These are phyloP conservation scores for Obelidium mucronatum DNA, from an alignment of 192 early-diverging fungal genomes.

Conservation along the genomic window DNA sequence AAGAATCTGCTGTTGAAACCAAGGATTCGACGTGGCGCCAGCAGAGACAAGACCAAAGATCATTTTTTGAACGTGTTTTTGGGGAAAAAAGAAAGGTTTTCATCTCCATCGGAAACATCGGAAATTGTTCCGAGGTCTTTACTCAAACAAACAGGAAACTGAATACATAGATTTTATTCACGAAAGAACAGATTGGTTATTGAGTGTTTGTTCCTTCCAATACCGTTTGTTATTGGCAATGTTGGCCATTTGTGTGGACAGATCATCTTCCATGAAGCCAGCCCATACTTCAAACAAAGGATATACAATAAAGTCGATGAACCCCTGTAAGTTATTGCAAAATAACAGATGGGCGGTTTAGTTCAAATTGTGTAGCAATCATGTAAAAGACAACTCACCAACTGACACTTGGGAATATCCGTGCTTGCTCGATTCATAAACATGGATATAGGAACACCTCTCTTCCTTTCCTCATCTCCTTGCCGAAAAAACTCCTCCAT, in stretches of 20 bases:
- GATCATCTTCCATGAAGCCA: constrained; percentile 46
- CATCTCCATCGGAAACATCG: background rate
- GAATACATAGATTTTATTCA: no score
- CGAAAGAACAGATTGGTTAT: no score
- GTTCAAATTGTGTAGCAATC: background rate
- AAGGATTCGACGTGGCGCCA: background rate
- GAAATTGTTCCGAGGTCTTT: background rate
- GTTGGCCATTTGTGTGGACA: constrained; percentile 43
- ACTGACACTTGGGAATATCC: constrained; percentile 65
- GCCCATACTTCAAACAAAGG: constrained; percentile 56
- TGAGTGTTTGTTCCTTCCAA: constrained; percentile 44
- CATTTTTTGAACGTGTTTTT: background rate
- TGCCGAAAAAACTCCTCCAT: constrained; percentile 63
- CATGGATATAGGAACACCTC: constrained; percentile 53
- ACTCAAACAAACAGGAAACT: no score
- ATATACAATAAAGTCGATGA: constrained; percentile 61
- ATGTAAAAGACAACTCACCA: constrained; percentile 41
- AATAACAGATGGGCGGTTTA: background rate
- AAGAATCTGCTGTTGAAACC: constrained; percentile 3
- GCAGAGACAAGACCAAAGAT: background rate
- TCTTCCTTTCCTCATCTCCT: constrained; percentile 57
- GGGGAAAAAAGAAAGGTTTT: no score
- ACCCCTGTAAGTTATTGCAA: constrained; percentile 46
- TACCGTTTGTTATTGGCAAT: constrained; percentile 46
- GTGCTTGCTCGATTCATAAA: constrained; percentile 60